Evolutionary conservation across 2,329 filamentous ascomycete species (phyloP).

Genomic region (Didymella exigua): DNA sequence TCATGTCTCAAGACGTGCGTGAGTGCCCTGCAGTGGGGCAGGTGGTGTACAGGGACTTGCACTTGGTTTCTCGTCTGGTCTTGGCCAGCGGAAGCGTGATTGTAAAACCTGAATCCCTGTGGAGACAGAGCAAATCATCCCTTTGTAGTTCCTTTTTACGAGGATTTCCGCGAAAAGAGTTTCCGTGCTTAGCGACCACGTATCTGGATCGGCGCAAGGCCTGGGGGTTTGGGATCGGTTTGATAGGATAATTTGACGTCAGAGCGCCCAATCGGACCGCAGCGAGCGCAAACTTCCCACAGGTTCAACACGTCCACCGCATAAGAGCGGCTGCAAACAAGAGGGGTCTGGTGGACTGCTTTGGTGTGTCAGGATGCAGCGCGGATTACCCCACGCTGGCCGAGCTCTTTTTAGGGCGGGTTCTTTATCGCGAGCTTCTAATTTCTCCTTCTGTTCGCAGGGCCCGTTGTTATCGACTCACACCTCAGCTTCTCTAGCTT

Average conservation of each 20-base stretch:
- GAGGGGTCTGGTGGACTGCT: conserved; percentile 15
- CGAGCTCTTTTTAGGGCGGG: conserved; percentile 21
- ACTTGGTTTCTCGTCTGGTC: conserved; percentile 7
- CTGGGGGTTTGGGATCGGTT: conserved; percentile 6
- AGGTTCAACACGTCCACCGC: conserved; percentile 26
- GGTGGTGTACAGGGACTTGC: conserved; percentile 3
- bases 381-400: conserved; percentile 31
- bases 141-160: not conserved
- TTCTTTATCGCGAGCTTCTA: conserved; percentile 6
- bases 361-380: conserved; percentile 25
- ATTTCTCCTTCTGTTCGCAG: conserved; percentile 2
- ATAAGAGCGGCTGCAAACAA: conserved; percentile 24
- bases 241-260: conserved; percentile 27
- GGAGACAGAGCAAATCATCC: not conserved
- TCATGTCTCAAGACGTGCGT: not conserved
- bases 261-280: conserved; percentile 37
- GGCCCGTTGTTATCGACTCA: conserved; percentile 2
- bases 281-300: conserved; percentile 19
- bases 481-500: conserved; percentile 3
- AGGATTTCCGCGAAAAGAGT: conserved; percentile 18
- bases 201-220: conserved; percentile 31
- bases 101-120: not conserved
- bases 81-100: not conserved
- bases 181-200: not conserved
- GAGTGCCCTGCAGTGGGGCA: not conserved